Evolutionary conservation across 805 yeast species (phyloP).

Genomic region (Candida schatavii): DNA sequence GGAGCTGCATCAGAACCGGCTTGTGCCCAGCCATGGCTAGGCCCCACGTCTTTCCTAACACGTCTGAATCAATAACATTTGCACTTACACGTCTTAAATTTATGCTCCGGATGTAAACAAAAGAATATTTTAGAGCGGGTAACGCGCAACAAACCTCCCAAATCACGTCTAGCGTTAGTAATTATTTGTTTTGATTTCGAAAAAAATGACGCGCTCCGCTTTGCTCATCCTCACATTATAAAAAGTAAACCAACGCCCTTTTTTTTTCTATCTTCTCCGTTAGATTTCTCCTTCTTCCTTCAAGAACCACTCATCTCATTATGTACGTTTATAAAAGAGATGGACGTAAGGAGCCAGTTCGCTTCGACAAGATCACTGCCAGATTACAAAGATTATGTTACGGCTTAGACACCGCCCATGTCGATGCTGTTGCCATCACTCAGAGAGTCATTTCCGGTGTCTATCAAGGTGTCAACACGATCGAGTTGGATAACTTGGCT

Average conservation of each 20-base stretch:
- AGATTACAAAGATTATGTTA: conserved; percentile 87
- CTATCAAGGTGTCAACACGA: conserved; percentile 94
- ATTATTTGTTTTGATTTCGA: conserved; percentile 4
- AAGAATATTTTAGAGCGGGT: background rate
- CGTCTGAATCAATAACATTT: conserved; percentile 2
- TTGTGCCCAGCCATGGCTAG: too few species aligned
- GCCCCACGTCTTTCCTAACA: conserved; percentile 1
- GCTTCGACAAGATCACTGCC: conserved; percentile 96
- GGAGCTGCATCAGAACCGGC: too few species aligned
- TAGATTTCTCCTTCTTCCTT: background rate
- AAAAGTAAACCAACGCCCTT: background rate
- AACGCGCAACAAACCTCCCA: conserved; percentile 1
- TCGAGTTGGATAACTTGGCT: conserved; percentile 65
- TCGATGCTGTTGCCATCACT: conserved; percentile 93
- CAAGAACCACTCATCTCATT: background rate
- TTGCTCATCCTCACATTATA: background rate
- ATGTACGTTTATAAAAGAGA: conserved; percentile 91
- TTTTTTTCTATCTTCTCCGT: conserved; percentile 4
- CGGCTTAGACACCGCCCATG: conserved; percentile 87
- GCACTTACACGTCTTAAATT: conserved; percentile 2
- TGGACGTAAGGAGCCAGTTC: conserved; percentile 91
- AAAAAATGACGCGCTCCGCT: background rate
- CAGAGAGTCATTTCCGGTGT: conserved; percentile 95
- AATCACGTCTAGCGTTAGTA: background rate
- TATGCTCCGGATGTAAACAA: conserved; percentile 4